Evolutionary conservation across 228 moss, liverwort and hornwort genomes (phyloP), one percentile per base, ranked within the genome.

Genomic region (Sphagnum magellanicum): DNA sequence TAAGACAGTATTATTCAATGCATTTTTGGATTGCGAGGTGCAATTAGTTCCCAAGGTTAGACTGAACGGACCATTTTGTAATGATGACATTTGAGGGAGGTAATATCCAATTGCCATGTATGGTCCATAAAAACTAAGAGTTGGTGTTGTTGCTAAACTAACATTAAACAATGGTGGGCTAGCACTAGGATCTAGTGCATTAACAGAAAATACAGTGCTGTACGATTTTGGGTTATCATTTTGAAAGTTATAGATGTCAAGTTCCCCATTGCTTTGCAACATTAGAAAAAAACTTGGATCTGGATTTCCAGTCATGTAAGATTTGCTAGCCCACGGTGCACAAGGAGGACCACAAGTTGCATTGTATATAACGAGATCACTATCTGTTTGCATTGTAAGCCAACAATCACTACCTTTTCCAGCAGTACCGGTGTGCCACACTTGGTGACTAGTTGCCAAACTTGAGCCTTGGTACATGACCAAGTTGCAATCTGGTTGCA

Each of bases 51-150:
- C 55, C 8, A 12, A 8, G 9, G 12, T 8, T 55, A 8, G 55
- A 8, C 1, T 55, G 8, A 8, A 55, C 1, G 12, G 55, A 0
- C 8, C 55, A 55, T 8, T 8, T 55, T 8, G 9, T 55, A 55
- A 55, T 8, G 55, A 68, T 60, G 74, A 62, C 46, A 76, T 71
- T 16, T 12, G 49, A 4, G 69, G 58, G 7, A 81, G 79, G 50
- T 75, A 82, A 17, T 82, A 82, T 52, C 60, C 74, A 0, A 68
- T 61, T 11, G 82, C 78, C 77, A 82, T 59, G 71, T 70, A 79
- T 5, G 76, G 79, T 5, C 67, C 78, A 74, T 74, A 67, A 52
- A 81, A 68, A 16, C 76, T 47, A 1, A 6, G 10, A 5, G 61
- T 48, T 12, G 77, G 81, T 71, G 48, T 71, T 74, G 76, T 76